Evolutionary conservation across 352 stramenopile genomes (phyloP), one percentile per base, ranked within the genome.

Genomic region (Hyaloperonospora arabidopsidis): DNA sequence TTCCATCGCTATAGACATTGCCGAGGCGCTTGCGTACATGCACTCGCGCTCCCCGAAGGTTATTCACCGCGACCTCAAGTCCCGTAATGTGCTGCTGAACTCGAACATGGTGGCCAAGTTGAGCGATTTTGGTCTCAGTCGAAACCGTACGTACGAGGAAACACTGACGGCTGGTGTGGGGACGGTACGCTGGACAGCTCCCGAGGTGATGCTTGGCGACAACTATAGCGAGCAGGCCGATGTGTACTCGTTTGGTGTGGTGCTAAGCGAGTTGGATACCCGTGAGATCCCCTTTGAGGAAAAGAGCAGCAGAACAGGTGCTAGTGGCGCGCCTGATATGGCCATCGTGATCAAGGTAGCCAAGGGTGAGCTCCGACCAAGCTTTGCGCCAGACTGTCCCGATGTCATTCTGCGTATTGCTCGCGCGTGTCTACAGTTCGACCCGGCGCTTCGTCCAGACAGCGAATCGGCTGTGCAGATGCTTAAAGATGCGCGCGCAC

Each of bases 211-310:
- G 79, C 74, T 92, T 11, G 84, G 83, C 15, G 82, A 92, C 45
- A 89, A 92, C 64, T 93, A 93, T 68, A 85, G 72, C 25, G 84
- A 93, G 52, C 74, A 89, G 63, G 80, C 81, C 23, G 84, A 95
- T 50, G 79, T 95, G 45, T 95, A 91, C 76, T 93, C 84, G 65
- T 95, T 87, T 49, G 84, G 84, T 58, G 80, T 94, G 48, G 84
- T 94, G 56, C 72, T 94, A 21, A 89, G 74, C 39, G 84, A 94
- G 57, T 61, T 94, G 25, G 84, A 94, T 63, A 91, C 84, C 55
- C 84, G 75, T 41, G 81, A 90, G 68, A 92, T 94, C 49, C 84
- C 84, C 48, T 94, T 91, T 49, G 81, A 92, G 57, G 79, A 90
- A 63, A 87, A 91, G 65, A 84, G 79, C 61, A 79, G 67, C 57